phyloP scores from a whole-genome alignment of 2,329 filamentous ascomycete genomes.

The Pezicula rhizophila region DNA sequence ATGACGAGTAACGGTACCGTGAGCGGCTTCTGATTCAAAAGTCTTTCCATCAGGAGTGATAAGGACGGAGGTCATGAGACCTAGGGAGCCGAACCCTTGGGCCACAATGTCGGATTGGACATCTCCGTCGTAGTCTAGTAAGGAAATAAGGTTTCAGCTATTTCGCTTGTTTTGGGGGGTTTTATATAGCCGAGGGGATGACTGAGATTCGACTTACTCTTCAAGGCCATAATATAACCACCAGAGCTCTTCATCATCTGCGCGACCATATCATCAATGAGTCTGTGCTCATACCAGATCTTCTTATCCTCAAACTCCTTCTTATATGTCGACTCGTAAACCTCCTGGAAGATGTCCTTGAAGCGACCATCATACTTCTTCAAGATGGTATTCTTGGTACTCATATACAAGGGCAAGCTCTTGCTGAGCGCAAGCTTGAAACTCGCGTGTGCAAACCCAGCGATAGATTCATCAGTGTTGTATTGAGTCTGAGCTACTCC shows the following conservation, averaged over 20 bases:
- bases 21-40: constrained; percentile 95
- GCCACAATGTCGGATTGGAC: constrained; percentile 98
- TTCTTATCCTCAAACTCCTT: constrained; percentile 81
- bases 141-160: constrained; percentile 10
- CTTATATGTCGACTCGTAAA: constrained; percentile 86
- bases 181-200: background rate
- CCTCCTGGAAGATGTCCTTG: constrained; percentile 99
- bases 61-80: constrained; percentile 96
- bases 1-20: constrained; percentile 97
- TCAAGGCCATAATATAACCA: constrained; percentile 94
- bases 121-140: constrained; percentile 91
- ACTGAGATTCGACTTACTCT: constrained; percentile 59
- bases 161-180: background rate
- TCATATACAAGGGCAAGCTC: constrained; percentile 94
- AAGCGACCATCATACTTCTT: constrained; percentile 98
- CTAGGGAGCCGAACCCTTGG: constrained; percentile 95
- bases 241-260: constrained; percentile 99
- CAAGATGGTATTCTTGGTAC: constrained; percentile 99
- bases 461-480: constrained; percentile 95
- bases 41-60: constrained; percentile 96
- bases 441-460: constrained; percentile 88
- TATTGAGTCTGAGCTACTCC: constrained; percentile 94
- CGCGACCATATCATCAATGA: constrained; percentile 99
- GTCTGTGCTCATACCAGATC: constrained; percentile 98
- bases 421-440: constrained; percentile 94